Conservation (phyloP, 257 asterid species). For the Solanum ossicruentum region DNA sequence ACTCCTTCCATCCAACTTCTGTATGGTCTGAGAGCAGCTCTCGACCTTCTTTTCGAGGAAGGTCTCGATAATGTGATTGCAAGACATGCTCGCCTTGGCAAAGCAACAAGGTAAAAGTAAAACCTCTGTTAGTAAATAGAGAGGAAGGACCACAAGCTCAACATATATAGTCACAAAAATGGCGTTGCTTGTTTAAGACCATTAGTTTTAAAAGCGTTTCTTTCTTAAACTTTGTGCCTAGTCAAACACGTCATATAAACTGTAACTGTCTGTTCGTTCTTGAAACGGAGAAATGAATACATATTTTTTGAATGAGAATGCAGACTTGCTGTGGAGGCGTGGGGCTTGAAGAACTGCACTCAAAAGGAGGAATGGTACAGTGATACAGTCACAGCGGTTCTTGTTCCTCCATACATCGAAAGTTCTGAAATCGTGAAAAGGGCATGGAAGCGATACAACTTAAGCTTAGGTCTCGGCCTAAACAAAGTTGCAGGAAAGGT, state of each 20-base stretch:
- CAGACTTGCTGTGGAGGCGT: constrained; percentile 95
- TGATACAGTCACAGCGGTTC: constrained; percentile 90
- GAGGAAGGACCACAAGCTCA: not conserved
- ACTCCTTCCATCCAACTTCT: constrained; percentile 96
- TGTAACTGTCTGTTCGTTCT: not conserved
- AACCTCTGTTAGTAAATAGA: not conserved
- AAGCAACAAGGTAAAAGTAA: constrained; percentile 65
- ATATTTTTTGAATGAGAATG: not conserved
- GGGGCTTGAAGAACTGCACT: constrained; percentile 99
- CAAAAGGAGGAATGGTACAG: constrained; percentile 96
- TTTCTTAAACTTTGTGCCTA: not conserved
- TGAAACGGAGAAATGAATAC: not conserved
- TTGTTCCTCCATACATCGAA: constrained; percentile 72
- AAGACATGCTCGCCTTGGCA: constrained; percentile 78
- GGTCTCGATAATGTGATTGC: constrained; percentile 89
- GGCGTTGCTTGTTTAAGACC: not conserved
- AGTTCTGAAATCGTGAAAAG: constrained; percentile 64
- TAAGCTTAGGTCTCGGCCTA: constrained; percentile 92
- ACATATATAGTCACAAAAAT: not conserved
- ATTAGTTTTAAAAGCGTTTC: not conserved
- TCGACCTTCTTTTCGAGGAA: constrained; percentile 92
- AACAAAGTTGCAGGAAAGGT: constrained; percentile 97
- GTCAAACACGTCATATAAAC: not conserved
- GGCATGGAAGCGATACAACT: constrained; percentile 94
- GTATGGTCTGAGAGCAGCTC: constrained; percentile 75